Evolutionary conservation across 495 filamentous ascomycete genomes (phyloP), one percentile per base, ranked within the genome.

Genomic region (Xylaria palmicola): DNA sequence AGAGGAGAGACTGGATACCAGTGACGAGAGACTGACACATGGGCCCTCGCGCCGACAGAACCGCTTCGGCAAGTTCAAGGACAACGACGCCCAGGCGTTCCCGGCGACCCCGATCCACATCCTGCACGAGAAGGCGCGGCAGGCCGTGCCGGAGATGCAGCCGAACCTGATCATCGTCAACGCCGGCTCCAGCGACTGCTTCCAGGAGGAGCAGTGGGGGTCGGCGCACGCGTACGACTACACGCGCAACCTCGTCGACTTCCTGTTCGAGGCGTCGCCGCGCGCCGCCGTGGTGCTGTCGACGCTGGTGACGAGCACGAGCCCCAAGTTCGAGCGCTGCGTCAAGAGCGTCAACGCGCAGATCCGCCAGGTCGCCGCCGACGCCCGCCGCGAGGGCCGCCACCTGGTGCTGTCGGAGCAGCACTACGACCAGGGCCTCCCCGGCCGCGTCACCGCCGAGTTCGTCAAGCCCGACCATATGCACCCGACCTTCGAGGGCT

Each of bases 401-500:
- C 63, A 66, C 17, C 39, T 66, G 9, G 15, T 58, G 13, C 60
- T 73, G 54, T 60, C 64, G 2, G 67, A 65, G 20, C 66, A 67
- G 59, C 63, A 73, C 47, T 65, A 48, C 54, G 60, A 68, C 39
- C 58, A 74, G 57, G 59, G 59, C 44, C 7, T 67, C 1, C 51
- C 77, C 30, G 54, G 72, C 62, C 67, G 70, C 48, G 59, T 72
- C 47, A 39, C 55, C 67, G 32, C 56, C 44, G 41, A 62, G 30
- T 32, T 66, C 65, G 63, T 72, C 65, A 54, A 57, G 15, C 2
- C 13, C 30, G 64, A 70, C 44, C 41, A 65, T 39, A 62, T 65
- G 56, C 79, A 81, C 54, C 79, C 78, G 4, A 79, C 74, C 13
- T 74, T 80, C 54, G 55, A 49, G 19, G 77, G 78, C 0, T 82